Evolutionary conservation across 345 rosid genomes (phyloP).

Genomic region (Anastatica hierochuntica): DNA sequence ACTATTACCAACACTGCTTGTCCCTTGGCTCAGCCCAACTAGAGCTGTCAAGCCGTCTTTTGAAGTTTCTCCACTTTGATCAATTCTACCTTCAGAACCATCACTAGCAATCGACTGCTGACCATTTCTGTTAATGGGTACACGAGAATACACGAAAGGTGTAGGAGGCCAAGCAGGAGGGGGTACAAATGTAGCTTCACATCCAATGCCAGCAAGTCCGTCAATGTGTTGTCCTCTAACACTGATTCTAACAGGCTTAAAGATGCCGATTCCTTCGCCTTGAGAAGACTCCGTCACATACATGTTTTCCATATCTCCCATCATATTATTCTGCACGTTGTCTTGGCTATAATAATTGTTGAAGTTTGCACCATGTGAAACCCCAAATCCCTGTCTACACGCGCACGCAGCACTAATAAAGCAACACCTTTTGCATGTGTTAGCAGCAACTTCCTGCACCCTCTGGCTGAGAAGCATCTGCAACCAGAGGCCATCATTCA

Average conservation of each 20-base stretch:
- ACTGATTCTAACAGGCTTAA: constrained; percentile 83
- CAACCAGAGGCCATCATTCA: constrained; percentile 95
- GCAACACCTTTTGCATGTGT: constrained; percentile 81
- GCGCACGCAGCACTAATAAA: constrained; percentile 58
- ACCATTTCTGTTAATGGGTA: constrained; percentile 74
- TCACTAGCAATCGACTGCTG: constrained; percentile 77
- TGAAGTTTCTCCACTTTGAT: constrained; percentile 59
- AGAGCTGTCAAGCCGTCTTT: constrained; percentile 90
- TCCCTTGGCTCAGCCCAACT: constrained; percentile 81
- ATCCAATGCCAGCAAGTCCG: constrained; percentile 97
- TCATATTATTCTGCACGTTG: constrained; percentile 48
- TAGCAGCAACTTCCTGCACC: constrained; percentile 80
- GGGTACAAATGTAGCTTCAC: constrained; percentile 72
- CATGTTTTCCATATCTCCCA: constrained; percentile 48
- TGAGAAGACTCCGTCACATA: constrained; percentile 64
- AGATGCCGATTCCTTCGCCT: constrained; percentile 59
- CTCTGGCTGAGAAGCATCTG: constrained; percentile 95
- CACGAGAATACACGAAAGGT: constrained; percentile 86
- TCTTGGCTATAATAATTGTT: constrained; percentile 65
- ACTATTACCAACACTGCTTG: constrained; percentile 33
- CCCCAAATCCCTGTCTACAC: constrained; percentile 72
- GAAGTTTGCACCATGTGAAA: constrained; percentile 44
- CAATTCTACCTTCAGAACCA: constrained; percentile 68
- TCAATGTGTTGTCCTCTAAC: constrained; percentile 74
- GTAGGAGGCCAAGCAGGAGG: constrained; percentile 83